These are phyloP conservation scores for Morella rubra DNA, from an alignment of 306 rosid species.

Conservation along the genomic window DNA sequence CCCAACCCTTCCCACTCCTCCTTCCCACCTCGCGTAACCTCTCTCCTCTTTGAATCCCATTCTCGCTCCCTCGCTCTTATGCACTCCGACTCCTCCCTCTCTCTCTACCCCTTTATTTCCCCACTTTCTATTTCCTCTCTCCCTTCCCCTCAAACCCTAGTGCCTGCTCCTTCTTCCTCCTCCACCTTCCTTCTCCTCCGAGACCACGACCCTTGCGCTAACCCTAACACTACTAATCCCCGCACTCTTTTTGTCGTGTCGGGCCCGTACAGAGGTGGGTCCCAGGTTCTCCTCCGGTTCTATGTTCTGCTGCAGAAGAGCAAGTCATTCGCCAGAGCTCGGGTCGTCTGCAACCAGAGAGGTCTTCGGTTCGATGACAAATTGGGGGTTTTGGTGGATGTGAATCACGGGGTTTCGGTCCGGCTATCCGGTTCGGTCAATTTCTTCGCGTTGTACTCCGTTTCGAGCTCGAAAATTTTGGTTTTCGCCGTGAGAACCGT, in stretches of 20 bases:
- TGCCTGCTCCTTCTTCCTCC: conserved; percentile 73
- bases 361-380: conserved; percentile 42
- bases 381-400: conserved; percentile 65
- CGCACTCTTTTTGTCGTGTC: conserved; percentile 58
- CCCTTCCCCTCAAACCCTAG: conserved; percentile 54
- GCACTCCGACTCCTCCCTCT: conserved; percentile 80
- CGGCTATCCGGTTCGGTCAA: conserved; percentile 65
- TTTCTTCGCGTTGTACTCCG: conserved; percentile 63
- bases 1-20: conserved; percentile 55
- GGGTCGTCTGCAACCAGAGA: conserved; percentile 45
- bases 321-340: conserved; percentile 38
- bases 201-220: conserved; percentile 32
- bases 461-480: conserved; percentile 58
- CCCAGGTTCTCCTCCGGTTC: conserved; percentile 69
- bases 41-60: conserved; percentile 71
- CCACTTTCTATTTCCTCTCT: conserved; percentile 39
- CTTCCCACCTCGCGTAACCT: conserved; percentile 36
- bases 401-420: conserved; percentile 63
- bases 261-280: conserved; percentile 56
- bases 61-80: conserved; percentile 79
- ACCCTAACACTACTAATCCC: conserved; percentile 21
- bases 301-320: conserved; percentile 35
- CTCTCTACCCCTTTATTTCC: conserved; percentile 72
- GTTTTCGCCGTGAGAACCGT: conserved; percentile 57
- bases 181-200: conserved; percentile 74